A percentile compares a stretch with the other conserved stretches of the same genome.
Evolutionary conservation across 441 rosid genomes (phyloP).

Genomic region (Adansonia grandidieri): DNA sequence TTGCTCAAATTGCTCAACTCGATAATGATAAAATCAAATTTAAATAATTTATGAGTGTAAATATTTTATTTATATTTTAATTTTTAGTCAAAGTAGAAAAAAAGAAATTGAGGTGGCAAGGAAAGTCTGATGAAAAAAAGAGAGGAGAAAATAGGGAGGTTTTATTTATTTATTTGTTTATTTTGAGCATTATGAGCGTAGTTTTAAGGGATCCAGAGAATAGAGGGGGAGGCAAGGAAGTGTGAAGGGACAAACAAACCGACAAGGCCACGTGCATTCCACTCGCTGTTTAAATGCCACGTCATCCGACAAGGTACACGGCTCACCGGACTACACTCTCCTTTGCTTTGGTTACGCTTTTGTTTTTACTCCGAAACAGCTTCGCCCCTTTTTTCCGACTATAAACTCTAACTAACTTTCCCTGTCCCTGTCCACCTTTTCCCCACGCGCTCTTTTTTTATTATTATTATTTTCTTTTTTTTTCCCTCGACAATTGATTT

Average conservation of each 20-base stretch:
- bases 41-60: too few species aligned
- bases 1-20: too few species aligned
- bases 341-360: neutral
- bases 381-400: conserved; percentile 26
- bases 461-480: neutral
- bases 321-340: conserved; percentile 36
- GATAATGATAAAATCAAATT: too few species aligned
- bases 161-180: too few species aligned
- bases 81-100: neutral
- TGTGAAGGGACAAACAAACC: conserved; percentile 35
- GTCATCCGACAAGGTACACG: conserved; percentile 45
- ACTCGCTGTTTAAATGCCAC: conserved; percentile 29
- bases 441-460: neutral
- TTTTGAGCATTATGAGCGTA: neutral
- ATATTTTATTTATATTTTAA: too few species aligned
- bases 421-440: too few species aligned
- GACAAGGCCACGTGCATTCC: conserved; percentile 47
- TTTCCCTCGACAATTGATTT: neutral
- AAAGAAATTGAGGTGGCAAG: neutral
- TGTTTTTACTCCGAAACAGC: conserved; percentile 31
- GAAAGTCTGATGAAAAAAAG: neutral
- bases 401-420: neutral
- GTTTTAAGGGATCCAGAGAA: neutral
- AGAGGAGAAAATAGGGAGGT: neutral
- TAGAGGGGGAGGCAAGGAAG: neutral